Percentiles rank a stretch among this genome's conserved stretches.
Conservation (phyloP, 139 green algal genomes). For the Tetradesmus lagerheimii region DNA sequence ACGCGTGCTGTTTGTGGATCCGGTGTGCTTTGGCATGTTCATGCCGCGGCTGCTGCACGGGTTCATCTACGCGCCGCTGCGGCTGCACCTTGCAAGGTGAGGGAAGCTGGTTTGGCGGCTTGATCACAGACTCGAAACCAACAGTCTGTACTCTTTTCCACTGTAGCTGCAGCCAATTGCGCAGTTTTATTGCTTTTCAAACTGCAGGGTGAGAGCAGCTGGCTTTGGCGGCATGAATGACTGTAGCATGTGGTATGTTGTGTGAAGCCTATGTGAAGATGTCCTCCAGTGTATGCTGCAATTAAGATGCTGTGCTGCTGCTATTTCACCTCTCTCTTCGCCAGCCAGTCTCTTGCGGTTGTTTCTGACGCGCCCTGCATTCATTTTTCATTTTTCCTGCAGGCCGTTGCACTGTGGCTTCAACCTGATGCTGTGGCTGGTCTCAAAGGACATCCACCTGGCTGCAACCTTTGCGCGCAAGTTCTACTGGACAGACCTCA, state of each 20-base stretch:
- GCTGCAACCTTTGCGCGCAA: slow-evolving; percentile 15
- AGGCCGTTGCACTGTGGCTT: slow-evolving; percentile 11
- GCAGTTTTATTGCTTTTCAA: no score
- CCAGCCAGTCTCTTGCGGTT: not conserved
- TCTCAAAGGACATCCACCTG: slow-evolving; percentile 36
- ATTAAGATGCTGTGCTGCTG: not conserved
- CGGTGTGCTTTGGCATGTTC: slow-evolving; percentile 60
- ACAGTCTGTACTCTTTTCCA: no score
- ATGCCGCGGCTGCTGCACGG: slow-evolving; percentile 55
- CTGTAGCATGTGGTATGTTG: no score
- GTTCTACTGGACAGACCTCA: slow-evolving; percentile 50
- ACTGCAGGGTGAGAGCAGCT: no score
- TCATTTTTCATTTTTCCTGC: not conserved
- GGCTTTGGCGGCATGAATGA: no score
- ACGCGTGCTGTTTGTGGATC: slow-evolving; percentile 49
- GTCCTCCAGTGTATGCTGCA: no score
- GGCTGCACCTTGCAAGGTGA: not conserved
- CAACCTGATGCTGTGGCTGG: slow-evolving; percentile 41
- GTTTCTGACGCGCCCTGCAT: no score
- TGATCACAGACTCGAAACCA: no score
- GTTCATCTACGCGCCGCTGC: slow-evolving; percentile 61
- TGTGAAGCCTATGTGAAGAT: no score
- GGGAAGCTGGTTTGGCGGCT: not conserved
- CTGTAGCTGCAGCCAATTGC: no score
- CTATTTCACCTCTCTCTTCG: not conserved